Evolutionary conservation across 148 eudicot genomes (phyloP).

Genomic region (Dysphania ambrosioides): DNA sequence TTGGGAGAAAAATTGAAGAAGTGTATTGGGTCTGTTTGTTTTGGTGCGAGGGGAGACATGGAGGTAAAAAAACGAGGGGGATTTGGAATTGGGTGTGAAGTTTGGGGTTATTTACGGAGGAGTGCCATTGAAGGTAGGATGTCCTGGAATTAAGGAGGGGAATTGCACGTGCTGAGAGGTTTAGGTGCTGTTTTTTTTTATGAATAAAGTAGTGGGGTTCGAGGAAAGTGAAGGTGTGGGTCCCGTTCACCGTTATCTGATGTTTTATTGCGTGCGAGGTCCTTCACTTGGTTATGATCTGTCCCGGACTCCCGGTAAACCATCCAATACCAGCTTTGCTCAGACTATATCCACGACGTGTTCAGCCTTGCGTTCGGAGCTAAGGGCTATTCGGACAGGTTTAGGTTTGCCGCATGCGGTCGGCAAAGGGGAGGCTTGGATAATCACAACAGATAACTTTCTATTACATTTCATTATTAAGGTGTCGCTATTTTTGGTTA

Average conservation of each 20-base stretch:
- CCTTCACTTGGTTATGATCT: background rate
- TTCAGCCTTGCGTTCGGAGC: no score
- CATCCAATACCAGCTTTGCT: no score
- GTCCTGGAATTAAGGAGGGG: constrained; percentile 26
- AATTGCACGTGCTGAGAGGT: constrained; percentile 27
- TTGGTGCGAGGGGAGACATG: background rate
- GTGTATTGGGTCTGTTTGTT: background rate
- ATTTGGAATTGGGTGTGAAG: constrained; percentile 13
- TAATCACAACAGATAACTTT: no score
- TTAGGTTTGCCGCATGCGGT: no score
- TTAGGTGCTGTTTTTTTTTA: background rate
- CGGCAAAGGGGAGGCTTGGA: no score
- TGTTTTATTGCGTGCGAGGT: background rate
- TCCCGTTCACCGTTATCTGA: constrained; percentile 9
- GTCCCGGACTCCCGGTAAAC: no score
- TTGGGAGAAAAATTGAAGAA: background rate
- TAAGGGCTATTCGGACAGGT: no score
- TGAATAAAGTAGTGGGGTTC: background rate
- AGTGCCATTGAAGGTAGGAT: constrained; percentile 2
- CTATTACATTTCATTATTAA: no score
- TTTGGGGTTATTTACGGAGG: constrained; percentile 10
- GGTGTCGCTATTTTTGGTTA: no score
- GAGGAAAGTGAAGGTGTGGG: background rate
- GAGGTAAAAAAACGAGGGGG: background rate
- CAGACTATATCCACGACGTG: no score